Evolutionary conservation across 2,329 filamentous ascomycete genomes (phyloP).

Genomic region (Leptographium wingfieldii): DNA sequence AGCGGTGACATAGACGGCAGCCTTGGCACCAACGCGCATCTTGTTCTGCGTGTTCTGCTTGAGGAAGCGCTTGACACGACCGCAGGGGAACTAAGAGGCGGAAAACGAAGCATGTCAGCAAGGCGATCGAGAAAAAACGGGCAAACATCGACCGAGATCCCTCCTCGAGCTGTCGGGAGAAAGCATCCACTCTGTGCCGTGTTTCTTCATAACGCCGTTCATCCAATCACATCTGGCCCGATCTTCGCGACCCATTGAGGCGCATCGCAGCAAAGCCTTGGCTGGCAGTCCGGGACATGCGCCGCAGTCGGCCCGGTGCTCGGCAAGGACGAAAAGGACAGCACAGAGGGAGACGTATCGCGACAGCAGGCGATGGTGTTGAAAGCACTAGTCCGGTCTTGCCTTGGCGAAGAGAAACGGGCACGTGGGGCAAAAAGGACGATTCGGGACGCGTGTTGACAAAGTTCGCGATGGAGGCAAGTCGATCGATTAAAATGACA

Average conservation of each 20-base stretch:
- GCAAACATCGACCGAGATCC: background rate
- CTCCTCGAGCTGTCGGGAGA: background rate
- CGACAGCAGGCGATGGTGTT: background rate
- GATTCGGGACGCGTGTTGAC: background rate
- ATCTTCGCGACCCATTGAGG: background rate
- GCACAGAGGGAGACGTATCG: background rate
- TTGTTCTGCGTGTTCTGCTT: slow-evolving; percentile 99
- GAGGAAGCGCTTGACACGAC: slow-evolving; percentile 99
- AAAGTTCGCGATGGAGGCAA: slow-evolving; percentile 11
- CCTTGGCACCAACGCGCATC: slow-evolving; percentile 98
- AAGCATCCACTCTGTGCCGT: too few relatives aligned
- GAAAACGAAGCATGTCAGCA: background rate
- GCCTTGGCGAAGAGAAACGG: background rate
- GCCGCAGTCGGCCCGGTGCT: background rate
- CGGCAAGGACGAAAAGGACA: background rate
- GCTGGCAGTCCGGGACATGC: background rate
- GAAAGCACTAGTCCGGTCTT: background rate
- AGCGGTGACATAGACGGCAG: slow-evolving; percentile 93
- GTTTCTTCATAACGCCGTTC: background rate
- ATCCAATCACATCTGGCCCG: background rate
- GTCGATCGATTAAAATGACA: slow-evolving; percentile 6
- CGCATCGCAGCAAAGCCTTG: too few relatives aligned
- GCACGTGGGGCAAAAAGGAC: background rate
- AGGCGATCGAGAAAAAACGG: background rate
- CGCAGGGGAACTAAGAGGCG: slow-evolving; percentile 74